Percentiles rank a stretch among this genome's conserved stretches.
Evolutionary conservation across 2,329 filamentous ascomycete genomes (phyloP).

Genomic region (Penicillium sp.): DNA sequence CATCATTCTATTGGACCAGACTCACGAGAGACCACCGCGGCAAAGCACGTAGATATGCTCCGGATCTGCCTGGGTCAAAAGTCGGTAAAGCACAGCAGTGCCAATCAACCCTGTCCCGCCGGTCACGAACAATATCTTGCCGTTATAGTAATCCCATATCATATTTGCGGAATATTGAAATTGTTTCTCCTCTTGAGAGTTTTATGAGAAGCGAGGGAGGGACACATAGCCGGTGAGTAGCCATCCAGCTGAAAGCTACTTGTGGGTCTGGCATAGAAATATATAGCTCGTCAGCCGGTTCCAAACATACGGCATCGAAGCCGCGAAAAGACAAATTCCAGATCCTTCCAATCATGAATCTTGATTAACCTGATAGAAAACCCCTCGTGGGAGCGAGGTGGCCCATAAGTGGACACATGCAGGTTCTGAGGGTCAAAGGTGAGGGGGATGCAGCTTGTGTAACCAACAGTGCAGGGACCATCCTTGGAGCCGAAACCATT

Average conservation of each 20-base stretch:
- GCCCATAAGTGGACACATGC: constrained; percentile 7
- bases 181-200: background rate
- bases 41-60: constrained; percentile 24
- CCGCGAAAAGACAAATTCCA: background rate
- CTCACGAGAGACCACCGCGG: constrained; percentile 20
- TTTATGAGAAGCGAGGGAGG: constrained; percentile 3
- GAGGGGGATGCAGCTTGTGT: constrained; percentile 17
- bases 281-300: constrained; percentile 6
- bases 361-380: too few relatives aligned
- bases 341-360: background rate
- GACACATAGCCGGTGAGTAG: constrained; percentile 2
- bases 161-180: constrained; percentile 7
- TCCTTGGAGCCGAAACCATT: constrained; percentile 12
- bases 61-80: constrained; percentile 19
- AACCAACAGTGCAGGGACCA: constrained; percentile 11
- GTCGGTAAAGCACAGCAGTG: constrained; percentile 23
- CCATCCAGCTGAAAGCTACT: background rate
- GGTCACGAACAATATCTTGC: constrained; percentile 25
- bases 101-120: constrained; percentile 27
- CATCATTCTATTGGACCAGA: background rate
- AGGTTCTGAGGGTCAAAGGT: constrained; percentile 12
- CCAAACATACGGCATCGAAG: background rate
- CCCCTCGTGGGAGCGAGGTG: background rate
- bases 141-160: constrained; percentile 29
- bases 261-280: constrained; percentile 9